Conservation (phyloP, 306 rosid genomes). For the Medicago truncatula region DNA sequence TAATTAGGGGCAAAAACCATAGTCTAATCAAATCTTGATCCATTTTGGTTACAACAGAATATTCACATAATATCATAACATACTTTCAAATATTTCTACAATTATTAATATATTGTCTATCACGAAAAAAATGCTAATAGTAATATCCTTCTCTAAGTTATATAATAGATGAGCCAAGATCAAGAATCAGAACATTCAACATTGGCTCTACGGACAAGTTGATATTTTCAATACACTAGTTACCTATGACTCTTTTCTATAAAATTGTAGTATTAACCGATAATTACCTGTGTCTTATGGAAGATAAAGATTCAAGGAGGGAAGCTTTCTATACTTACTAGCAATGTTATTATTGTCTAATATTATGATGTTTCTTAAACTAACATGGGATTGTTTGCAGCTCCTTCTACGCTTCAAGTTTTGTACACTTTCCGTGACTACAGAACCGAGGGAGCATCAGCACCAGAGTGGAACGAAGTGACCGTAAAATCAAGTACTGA, state of each 20-base stretch:
- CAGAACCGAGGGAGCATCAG: constrained; percentile 71
- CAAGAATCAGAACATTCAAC: not conserved
- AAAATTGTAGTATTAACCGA: constrained; percentile 20
- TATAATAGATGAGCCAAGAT: constrained; percentile 11
- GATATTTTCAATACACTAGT: not conserved
- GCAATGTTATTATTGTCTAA: constrained; percentile 5
- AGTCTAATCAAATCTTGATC: no score
- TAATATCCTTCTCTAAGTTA: constrained; percentile 10
- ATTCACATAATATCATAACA: no score
- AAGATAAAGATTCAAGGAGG: constrained; percentile 28
- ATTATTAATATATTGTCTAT: constrained; percentile 5
- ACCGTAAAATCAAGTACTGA: constrained; percentile 80
- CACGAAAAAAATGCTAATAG: not conserved
- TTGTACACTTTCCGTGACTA: constrained; percentile 70
- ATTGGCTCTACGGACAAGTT: not conserved
- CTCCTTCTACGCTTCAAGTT: constrained; percentile 84
- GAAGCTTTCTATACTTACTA: constrained; percentile 19
- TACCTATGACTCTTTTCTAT: constrained; percentile 9
- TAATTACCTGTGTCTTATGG: constrained; percentile 24
- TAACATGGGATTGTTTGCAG: constrained; percentile 56
- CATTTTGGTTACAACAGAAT: no score
- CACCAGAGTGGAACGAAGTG: constrained; percentile 74
- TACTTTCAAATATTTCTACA: no score
- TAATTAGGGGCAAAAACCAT: no score
- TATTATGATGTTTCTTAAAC: constrained; percentile 29